A percentile compares a stretch with the other conserved stretches of the same genome.
phyloP scores from a whole-genome alignment of 2,329 filamentous ascomycete species.

The Ceratocystis cubensis region DNA sequence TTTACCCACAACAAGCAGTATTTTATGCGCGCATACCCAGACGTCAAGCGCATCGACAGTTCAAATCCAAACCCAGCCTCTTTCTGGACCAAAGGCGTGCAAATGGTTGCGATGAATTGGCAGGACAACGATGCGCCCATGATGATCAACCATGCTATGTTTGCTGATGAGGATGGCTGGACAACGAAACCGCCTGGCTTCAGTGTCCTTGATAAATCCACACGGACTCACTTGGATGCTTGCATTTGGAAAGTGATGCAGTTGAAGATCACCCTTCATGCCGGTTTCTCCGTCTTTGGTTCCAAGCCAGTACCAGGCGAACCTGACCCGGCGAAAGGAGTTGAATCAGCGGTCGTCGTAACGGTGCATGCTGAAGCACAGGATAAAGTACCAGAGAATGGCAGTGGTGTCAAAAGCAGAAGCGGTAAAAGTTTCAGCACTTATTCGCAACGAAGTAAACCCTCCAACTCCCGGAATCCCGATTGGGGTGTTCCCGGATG shows the following conservation, averaged over 20 bases:
- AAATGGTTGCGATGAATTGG: constrained; percentile 98
- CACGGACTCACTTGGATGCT: constrained; percentile 34
- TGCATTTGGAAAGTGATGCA: constrained; percentile 45
- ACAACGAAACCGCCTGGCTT: constrained; percentile 71
- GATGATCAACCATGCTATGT: constrained; percentile 97
- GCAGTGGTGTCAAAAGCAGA: constrained; percentile 25
- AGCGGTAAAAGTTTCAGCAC: constrained; percentile 37
- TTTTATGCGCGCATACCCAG: constrained; percentile 87
- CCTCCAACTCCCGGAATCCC: constrained; percentile 46
- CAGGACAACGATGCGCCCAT: constrained; percentile 87
- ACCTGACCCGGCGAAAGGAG: background rate
- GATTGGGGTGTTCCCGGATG: constrained; percentile 45
- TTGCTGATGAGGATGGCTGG: constrained; percentile 73
- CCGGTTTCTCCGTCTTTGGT: constrained; percentile 54
- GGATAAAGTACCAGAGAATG: constrained; percentile 27
- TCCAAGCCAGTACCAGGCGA: constrained; percentile 24
- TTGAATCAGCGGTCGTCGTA: constrained; percentile 60
- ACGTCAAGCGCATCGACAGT: constrained; percentile 63
- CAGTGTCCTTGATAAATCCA: constrained; percentile 37
- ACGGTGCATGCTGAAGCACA: constrained; percentile 66
- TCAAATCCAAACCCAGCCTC: constrained; percentile 89
- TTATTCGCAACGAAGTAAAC: constrained; percentile 48
- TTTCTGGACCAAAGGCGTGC: constrained; percentile 87
- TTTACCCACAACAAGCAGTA: constrained; percentile 78
- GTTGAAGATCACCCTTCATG: constrained; percentile 59